Evolutionary conservation across 768 basidiomycete genomes (phyloP).

Genomic region (Trametes coccinea): DNA sequence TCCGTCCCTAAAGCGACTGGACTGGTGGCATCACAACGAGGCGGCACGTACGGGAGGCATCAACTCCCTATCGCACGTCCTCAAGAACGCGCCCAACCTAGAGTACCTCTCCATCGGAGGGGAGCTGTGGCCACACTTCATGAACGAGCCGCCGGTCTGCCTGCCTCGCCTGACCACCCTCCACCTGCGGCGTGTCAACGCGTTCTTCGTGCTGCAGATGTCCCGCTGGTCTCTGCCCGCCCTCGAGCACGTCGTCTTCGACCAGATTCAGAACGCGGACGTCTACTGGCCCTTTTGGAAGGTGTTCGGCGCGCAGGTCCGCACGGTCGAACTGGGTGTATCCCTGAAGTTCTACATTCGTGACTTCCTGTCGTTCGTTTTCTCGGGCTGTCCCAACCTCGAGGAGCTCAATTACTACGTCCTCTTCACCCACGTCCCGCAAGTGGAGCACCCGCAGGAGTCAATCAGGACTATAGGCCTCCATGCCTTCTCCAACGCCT

Average conservation of each 20-base stretch:
- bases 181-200: constrained; percentile 49
- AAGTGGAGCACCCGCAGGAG: constrained; percentile 11
- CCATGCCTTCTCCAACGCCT: constrained; percentile 48
- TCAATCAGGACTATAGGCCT: constrained; percentile 51
- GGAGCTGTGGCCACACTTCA: constrained; percentile 30
- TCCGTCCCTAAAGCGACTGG: constrained; percentile 57
- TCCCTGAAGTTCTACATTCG: constrained; percentile 53
- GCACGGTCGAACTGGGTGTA: constrained; percentile 57
- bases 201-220: constrained; percentile 53
- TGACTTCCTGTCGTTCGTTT: constrained; percentile 49
- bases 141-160: constrained; percentile 33
- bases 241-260: constrained; percentile 52
- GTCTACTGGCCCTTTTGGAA: constrained; percentile 51
- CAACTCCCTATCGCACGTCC: constrained; percentile 56
- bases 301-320: constrained; percentile 49
- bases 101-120: constrained; percentile 61
- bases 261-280: constrained; percentile 40
- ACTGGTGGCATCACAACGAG: constrained; percentile 63
- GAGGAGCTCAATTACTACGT: constrained; percentile 53
- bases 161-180: constrained; percentile 54
- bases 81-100: constrained; percentile 54
- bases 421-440: constrained; percentile 27
- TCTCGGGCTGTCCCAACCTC: constrained; percentile 48
- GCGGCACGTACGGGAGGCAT: constrained; percentile 66
- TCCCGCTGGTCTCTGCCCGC: constrained; percentile 52